phyloP scores from a whole-genome alignment of 202 grass and related monocot genomes.

The Brachypodium distachyon region DNA sequence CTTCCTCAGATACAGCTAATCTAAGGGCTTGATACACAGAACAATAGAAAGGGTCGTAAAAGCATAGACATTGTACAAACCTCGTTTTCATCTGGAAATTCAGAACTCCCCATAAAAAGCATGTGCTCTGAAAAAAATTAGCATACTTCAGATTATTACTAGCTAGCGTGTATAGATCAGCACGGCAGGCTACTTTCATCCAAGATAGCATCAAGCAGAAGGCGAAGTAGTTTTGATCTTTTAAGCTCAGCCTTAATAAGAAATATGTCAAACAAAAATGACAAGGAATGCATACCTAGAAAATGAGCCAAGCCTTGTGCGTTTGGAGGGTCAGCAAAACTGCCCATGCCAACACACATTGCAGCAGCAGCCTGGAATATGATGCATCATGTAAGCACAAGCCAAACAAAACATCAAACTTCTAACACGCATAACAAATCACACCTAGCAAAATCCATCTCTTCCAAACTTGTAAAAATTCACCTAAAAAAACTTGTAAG shows the following conservation, averaged over 20 bases:
- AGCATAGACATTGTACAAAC: conserved; percentile 38
- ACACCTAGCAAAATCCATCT: not conserved
- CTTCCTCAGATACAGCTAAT: not conserved
- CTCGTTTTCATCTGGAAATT: conserved; percentile 99
- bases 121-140: conserved; percentile 77
- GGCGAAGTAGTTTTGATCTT: not conserved
- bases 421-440: not conserved
- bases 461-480: not conserved
- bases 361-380: conserved; percentile 77
- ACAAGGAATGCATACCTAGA: conserved; percentile 58
- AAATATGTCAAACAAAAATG: not conserved
- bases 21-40: not conserved
- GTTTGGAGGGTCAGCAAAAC: conserved; percentile 72
- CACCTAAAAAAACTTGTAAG: no score
- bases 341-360: conserved; percentile 91
- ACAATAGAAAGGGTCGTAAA: not conserved
- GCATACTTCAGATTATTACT: not conserved
- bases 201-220: conserved; percentile 11
- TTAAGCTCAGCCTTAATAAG: not conserved
- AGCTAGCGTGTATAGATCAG: not conserved
- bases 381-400: conserved; percentile 1
- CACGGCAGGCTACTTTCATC: not conserved
- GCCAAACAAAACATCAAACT: conserved; percentile 3
- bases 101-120: conserved; percentile 99
- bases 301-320: conserved; percentile 93